Evolutionary conservation across 2,329 filamentous ascomycete genomes (phyloP).

Genomic region (Arthroderma sp.): DNA sequence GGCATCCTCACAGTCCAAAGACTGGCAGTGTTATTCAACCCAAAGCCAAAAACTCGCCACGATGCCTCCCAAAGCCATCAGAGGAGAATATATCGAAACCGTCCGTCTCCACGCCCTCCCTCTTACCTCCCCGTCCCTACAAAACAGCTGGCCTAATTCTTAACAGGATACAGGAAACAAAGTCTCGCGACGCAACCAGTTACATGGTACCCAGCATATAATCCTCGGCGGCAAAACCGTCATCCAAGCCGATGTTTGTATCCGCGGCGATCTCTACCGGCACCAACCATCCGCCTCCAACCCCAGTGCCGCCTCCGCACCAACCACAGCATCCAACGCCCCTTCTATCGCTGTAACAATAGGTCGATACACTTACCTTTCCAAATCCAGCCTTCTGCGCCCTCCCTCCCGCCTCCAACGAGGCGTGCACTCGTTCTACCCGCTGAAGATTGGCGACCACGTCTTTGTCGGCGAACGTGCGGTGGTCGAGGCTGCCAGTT

Average conservation of each 20-base stretch:
- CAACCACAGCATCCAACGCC: constrained; percentile 14
- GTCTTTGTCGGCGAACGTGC: constrained; percentile 70
- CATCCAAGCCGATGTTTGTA: constrained; percentile 87
- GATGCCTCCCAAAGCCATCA: constrained; percentile 68
- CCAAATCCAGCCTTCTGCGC: constrained; percentile 61
- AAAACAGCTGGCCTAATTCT: constrained; percentile 6
- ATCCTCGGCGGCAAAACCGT: constrained; percentile 93
- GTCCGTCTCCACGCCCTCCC: constrained; percentile 37
- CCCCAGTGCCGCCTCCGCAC: constrained; percentile 19
- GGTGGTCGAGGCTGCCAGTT: constrained; percentile 67
- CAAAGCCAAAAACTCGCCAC: background rate
- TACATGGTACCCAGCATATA: constrained; percentile 94
- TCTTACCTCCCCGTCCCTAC: background rate
- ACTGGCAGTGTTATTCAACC: no score
- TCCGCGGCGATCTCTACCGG: constrained; percentile 73
- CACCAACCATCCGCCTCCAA: constrained; percentile 29
- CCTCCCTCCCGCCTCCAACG: constrained; percentile 75
- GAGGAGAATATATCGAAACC: constrained; percentile 94
- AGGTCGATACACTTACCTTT: constrained; percentile 82
- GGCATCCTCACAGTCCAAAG: no score
- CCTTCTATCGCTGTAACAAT: constrained; percentile 56
- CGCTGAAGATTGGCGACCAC: constrained; percentile 85
- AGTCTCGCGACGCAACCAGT: constrained; percentile 79
- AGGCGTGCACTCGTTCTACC: constrained; percentile 53
- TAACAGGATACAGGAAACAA: constrained; percentile 91